A percentile compares a stretch with the other conserved stretches of the same genome.
Conservation (phyloP, 169 alveolate species). For the Cystoisospora suis region DNA sequence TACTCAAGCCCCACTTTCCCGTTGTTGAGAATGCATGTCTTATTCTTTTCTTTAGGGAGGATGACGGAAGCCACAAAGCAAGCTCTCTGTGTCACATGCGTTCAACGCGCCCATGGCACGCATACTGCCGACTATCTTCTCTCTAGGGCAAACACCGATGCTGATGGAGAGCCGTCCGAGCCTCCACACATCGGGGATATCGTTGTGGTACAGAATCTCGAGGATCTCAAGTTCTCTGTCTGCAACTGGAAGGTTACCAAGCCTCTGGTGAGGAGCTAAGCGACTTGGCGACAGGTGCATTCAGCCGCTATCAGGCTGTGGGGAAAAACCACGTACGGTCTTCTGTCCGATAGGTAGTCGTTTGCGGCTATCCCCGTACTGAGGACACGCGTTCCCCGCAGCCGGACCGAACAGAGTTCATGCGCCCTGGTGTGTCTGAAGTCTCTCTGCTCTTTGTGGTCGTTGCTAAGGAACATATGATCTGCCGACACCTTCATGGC, state of each 20-base stretch:
- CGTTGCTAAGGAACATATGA: no score
- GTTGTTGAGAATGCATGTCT: not conserved
- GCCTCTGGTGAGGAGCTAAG: conserved; percentile 43
- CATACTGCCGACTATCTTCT: not conserved
- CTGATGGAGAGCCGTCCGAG: conserved; percentile 17
- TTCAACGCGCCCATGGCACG: conserved; percentile 2
- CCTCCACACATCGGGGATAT: conserved; percentile 24
- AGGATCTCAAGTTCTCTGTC: conserved; percentile 52
- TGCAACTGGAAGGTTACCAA: conserved; percentile 60
- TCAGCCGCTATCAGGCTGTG: no score
- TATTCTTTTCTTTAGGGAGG: conserved; percentile 27
- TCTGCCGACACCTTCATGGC: no score
- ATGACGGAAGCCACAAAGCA: conserved; percentile 44
- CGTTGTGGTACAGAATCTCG: conserved; percentile 40
- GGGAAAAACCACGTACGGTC: no score
- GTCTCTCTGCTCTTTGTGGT: no score
- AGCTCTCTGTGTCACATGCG: conserved; percentile 2
- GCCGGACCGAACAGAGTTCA: no score
- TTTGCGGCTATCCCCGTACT: no score
- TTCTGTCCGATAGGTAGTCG: no score
- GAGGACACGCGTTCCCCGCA: no score
- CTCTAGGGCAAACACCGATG: not conserved
- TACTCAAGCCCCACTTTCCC: no score
- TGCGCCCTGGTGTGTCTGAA: no score
- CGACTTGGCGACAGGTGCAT: no score